Evolutionary conservation across 2,329 filamentous ascomycete genomes (phyloP).

Genomic region (Xylariaceae sp.): DNA sequence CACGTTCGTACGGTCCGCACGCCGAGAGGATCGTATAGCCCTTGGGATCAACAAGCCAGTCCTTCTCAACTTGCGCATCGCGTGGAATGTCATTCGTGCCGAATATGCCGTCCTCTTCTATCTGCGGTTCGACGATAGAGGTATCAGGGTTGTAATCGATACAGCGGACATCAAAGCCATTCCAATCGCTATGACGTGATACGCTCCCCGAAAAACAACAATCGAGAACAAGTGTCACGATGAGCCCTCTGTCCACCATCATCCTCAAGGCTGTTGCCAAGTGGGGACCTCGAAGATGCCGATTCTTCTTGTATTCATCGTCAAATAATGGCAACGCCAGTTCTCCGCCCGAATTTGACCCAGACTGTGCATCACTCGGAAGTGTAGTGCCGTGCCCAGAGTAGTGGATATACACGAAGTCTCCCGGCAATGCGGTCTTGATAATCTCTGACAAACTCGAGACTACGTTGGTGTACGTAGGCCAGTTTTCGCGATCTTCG

Average conservation of each 20-base stretch:
- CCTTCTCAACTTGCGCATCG: not conserved
- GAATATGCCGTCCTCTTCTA: not conserved
- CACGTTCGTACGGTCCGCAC: conserved; percentile 6
- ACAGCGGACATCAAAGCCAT: not conserved
- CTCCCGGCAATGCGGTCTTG: not conserved
- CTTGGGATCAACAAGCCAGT: conserved; percentile 8
- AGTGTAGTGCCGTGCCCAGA: conserved; percentile 9
- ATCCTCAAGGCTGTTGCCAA: not conserved
- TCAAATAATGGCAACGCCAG: not conserved
- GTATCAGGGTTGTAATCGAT: conserved; percentile 3
- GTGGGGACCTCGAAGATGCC: not conserved
- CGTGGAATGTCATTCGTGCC: not conserved
- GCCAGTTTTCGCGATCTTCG: not conserved
- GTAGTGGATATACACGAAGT: conserved; percentile 15
- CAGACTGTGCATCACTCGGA: not conserved
- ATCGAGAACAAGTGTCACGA: conserved; percentile 12
- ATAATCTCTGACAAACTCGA: not conserved
- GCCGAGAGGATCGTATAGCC: conserved; percentile 8
- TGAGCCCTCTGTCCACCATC: conserved; percentile 7
- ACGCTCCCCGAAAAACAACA: conserved; percentile 13
- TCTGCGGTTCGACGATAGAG: not conserved
- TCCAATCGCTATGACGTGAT: not conserved
- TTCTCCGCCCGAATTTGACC: not conserved
- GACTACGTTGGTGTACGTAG: conserved; percentile 2
- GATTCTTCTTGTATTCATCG: not conserved